phyloP scores from a whole-genome alignment of 192 early-diverging fungal species.

The Podila horticola region DNA sequence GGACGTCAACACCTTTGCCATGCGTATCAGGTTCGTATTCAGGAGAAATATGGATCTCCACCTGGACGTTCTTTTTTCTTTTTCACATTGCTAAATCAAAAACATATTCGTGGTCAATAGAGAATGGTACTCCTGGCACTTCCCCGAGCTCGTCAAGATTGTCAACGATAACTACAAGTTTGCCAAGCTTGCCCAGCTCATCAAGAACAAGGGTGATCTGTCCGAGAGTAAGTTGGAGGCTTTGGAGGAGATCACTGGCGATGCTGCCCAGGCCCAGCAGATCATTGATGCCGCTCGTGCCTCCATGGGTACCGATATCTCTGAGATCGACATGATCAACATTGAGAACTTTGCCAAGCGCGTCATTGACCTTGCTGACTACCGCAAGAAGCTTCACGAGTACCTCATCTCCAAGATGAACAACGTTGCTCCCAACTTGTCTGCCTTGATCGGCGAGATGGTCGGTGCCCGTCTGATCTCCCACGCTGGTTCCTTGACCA shows the following conservation, averaged over 20 bases:
- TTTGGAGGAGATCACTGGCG: conserved; percentile 85
- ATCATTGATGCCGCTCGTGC: conserved; percentile 94
- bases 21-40: conserved; percentile 78
- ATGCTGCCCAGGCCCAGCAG: conserved; percentile 83
- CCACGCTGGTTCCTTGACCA: conserved; percentile 94
- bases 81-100: no score
- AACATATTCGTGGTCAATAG: no score
- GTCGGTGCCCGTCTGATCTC: conserved; percentile 97
- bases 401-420: conserved; percentile 98
- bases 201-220: conserved; percentile 93
- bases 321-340: conserved; percentile 95
- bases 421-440: conserved; percentile 95
- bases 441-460: conserved; percentile 93
- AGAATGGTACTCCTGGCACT: conserved; percentile 99
- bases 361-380: conserved; percentile 91
- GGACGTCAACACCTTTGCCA: conserved; percentile 97
- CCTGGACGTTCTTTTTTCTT: no score
- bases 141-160: conserved; percentile 98
- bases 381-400: conserved; percentile 91
- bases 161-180: conserved; percentile 93
- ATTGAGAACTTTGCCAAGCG: conserved; percentile 94
- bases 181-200: conserved; percentile 86
- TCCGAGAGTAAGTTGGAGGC: conserved; percentile 79
- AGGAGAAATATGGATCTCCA: neutral
- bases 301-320: conserved; percentile 99